phyloP scores from a whole-genome alignment of 495 filamentous ascomycete genomes.

The Penicillium cataractarum region DNA sequence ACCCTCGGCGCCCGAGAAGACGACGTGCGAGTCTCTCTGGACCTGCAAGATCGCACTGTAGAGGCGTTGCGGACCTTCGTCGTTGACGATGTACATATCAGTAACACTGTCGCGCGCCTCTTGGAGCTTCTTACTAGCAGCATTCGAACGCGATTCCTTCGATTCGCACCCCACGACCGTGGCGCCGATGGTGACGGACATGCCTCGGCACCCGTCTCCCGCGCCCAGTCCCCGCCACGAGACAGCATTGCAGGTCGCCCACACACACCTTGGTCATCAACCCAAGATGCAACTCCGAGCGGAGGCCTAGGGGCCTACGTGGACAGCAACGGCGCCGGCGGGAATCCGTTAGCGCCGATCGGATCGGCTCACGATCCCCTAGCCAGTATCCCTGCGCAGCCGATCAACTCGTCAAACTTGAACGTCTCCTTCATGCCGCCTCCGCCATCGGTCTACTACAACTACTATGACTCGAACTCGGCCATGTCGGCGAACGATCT shows the following conservation, averaged over 20 bases:
- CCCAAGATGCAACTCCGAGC: slow-evolving; percentile 27
- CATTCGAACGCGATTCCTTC: slow-evolving; percentile 74
- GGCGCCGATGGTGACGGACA: slow-evolving; percentile 43
- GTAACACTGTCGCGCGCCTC: slow-evolving; percentile 89
- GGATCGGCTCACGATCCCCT: slow-evolving; percentile 47
- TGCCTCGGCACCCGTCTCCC: slow-evolving; percentile 38
- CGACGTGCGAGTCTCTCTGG: slow-evolving; percentile 80
- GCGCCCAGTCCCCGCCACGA: slow-evolving; percentile 42
- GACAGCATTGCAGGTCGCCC: slow-evolving; percentile 33
- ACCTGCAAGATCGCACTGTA: slow-evolving; percentile 78
- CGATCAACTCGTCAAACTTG: slow-evolving; percentile 53
- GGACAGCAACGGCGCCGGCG: slow-evolving; percentile 33
- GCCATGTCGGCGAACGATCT: slow-evolving; percentile 36
- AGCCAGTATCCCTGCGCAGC: slow-evolving; percentile 49
- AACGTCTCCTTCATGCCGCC: slow-evolving; percentile 56
- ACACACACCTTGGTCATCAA: slow-evolving; percentile 38
- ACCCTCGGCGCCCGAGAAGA: slow-evolving; percentile 88
- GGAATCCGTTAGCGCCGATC: slow-evolving; percentile 27
- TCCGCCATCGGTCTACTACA: slow-evolving; percentile 51
- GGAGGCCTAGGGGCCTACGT: slow-evolving; percentile 34
- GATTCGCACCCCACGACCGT: slow-evolving; percentile 51
- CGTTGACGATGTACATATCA: slow-evolving; percentile 96
- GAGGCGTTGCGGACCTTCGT: slow-evolving; percentile 80
- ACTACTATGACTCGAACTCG: slow-evolving; percentile 49
- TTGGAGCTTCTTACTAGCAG: slow-evolving; percentile 78